Conservation (phyloP, 805 yeast species). For the Yamadazyma ubonensis region DNA sequence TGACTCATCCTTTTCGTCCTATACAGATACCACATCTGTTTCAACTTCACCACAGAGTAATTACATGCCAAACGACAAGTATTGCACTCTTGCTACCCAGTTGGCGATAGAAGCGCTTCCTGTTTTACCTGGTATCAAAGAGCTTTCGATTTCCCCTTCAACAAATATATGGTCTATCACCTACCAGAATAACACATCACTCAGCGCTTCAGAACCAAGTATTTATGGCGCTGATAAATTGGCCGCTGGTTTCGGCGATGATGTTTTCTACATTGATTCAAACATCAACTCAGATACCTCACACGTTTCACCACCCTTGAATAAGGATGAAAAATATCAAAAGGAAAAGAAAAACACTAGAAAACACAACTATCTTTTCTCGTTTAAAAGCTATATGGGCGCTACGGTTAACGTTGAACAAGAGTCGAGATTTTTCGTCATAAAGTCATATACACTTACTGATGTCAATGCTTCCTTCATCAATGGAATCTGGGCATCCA, state of each 20-base stretch:
- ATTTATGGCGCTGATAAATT: too few species aligned
- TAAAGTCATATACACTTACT: slow-evolving; percentile 50
- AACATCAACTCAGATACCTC: too few species aligned
- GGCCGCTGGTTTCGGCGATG: too few species aligned
- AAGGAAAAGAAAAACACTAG: not conserved
- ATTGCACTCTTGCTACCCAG: slow-evolving; percentile 21
- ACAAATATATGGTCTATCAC: slow-evolving; percentile 22
- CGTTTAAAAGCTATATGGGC: slow-evolving; percentile 14
- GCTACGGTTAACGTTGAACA: slow-evolving; percentile 4
- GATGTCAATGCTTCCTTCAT: slow-evolving; percentile 51
- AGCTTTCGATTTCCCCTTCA: slow-evolving; percentile 3
- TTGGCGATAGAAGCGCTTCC: slow-evolving; percentile 15
- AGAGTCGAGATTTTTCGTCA: slow-evolving; percentile 44
- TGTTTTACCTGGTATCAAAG: slow-evolving; percentile 1
- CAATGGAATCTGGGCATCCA: slow-evolving; percentile 58
- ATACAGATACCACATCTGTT: slow-evolving; percentile 1
- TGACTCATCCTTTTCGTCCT: not conserved
- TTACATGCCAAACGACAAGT: slow-evolving; percentile 7
- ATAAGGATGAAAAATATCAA: too few species aligned
- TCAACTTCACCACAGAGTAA: not conserved
- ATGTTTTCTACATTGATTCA: too few species aligned
- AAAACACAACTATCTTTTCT: not conserved
- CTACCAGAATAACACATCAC: slow-evolving; percentile 6
- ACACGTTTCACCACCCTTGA: too few species aligned
- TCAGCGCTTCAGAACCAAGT: too few species aligned